Conservation (phyloP, 75 land plant species). For the Sequoia sempervirens region DNA sequence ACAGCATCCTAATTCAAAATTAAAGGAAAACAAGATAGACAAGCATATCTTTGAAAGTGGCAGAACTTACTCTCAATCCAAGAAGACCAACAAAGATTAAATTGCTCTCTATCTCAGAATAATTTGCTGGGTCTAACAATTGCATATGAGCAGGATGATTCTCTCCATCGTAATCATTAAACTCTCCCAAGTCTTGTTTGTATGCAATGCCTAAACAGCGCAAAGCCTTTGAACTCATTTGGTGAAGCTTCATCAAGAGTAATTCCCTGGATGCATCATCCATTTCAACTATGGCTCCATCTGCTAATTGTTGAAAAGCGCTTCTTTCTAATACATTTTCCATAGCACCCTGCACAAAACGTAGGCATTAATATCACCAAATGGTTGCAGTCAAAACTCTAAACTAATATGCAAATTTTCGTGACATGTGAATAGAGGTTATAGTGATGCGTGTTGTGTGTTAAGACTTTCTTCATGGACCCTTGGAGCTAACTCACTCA, state of each 20-base stretch:
- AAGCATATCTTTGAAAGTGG: not conserved
- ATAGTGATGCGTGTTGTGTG: too few species aligned
- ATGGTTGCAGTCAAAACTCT: not conserved
- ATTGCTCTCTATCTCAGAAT: constrained; percentile 63
- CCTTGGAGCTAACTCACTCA: too few species aligned
- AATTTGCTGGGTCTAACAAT: constrained; percentile 70
- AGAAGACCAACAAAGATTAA: constrained; percentile 79
- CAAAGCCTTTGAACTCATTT: constrained; percentile 80
- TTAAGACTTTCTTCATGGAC: too few species aligned
- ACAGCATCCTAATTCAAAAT: not conserved
- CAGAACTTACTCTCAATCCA: constrained; percentile 71
- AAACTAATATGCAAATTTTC: not conserved
- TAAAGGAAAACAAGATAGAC: not conserved
- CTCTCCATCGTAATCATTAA: constrained; percentile 55
- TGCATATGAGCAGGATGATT: constrained; percentile 70
- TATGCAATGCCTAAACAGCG: constrained; percentile 88
- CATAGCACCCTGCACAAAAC: constrained; percentile 70
- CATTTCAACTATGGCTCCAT: constrained; percentile 63
- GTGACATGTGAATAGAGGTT: too few species aligned
- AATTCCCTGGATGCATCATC: constrained; percentile 51
- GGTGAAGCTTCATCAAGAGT: constrained; percentile 39
- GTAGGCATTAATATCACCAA: not conserved
- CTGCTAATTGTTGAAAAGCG: constrained; percentile 49
- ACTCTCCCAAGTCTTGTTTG: constrained; percentile 74
- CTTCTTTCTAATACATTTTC: constrained; percentile 86